These are phyloP conservation scores for Melanogaster broomeanus DNA, from an alignment of 768 basidiomycete genomes.

Conservation along the genomic window DNA sequence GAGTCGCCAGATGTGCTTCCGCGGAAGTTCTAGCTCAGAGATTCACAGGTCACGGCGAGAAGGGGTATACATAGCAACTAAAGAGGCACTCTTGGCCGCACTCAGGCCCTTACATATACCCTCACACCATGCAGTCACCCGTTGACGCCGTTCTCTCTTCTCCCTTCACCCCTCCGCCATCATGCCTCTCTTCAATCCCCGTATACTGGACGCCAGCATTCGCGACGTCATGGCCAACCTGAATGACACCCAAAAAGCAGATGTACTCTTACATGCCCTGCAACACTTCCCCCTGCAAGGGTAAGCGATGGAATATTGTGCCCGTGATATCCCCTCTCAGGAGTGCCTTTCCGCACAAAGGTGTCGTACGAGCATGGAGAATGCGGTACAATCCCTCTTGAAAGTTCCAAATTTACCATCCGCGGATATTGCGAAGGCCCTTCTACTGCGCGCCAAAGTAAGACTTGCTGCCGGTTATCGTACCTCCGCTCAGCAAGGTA, in stretches of 20 bases:
- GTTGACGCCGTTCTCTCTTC: background rate
- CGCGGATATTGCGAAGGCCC: conserved; percentile 56
- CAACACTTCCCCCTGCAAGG: conserved; percentile 74
- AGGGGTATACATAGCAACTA: background rate
- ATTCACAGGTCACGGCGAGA: background rate
- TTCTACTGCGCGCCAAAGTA: conserved; percentile 66
- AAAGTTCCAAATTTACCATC: conserved; percentile 54
- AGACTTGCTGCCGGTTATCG: conserved; percentile 61
- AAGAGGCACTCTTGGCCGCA: background rate
- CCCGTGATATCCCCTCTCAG: conserved; percentile 6
- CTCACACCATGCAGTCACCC: no score
- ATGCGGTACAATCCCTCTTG: conserved; percentile 71
- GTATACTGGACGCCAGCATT: conserved; percentile 75
- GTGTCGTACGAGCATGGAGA: conserved; percentile 67
- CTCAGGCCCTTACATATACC: background rate
- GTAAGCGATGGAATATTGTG: conserved; percentile 37
- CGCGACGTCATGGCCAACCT: conserved; percentile 63
- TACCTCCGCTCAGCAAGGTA: conserved; percentile 68
- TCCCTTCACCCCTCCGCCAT: background rate
- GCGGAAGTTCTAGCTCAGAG: no score
- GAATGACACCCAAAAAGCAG: conserved; percentile 66
- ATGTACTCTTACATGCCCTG: conserved; percentile 78
- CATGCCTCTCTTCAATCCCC: conserved; percentile 74
- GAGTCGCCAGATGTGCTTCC: no score
- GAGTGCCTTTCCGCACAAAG: conserved; percentile 16